Base-by-base conservation (phyloP, 257 asterid genomes). In the Gardenia jasminoides region DNA sequence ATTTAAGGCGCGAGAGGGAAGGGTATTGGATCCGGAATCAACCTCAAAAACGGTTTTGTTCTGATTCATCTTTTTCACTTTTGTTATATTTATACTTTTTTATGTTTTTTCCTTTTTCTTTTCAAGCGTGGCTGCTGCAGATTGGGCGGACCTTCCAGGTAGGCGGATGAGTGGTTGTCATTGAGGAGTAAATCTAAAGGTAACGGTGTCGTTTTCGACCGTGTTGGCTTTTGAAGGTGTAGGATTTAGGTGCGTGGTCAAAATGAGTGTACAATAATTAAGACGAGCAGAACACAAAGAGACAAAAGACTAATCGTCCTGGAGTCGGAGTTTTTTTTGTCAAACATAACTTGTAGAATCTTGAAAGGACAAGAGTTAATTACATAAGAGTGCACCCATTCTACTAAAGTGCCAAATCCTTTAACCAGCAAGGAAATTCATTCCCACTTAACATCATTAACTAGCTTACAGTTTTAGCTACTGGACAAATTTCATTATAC, bases 241-340 rank as follows among this genome's bases (percentile, higher is more conserved):
- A 20, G 6, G 17, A 46, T 20, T 80, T 52, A 26, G 80, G 78
- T 72, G 76, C 9, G 59, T 62, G 72, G 86, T 83, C 81, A 82
- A 82, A 77, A 75, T 26, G 39, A 11, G 68, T 16, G 62, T 72
- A 2, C 77, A 39, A 44, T 58, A 15, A 41, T 19, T 26, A 7
- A 28, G 11, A 50, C 31, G 72, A 67, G 70, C 3, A 11, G 12
- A 13, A 24, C 16, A 26, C 13, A 28, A 64, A 26, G 50, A 46
- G 56, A 7, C 48, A 39, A 39, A 39, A 16, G 26, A 16, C 50
- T 19, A 56, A 43, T 70, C 71, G 6, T 1, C 46, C 4, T 36
- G 5, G 0, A 12, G 9, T 69, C 54, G 26, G 62, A 54, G 9
- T 52, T 52, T 6, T 2, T 52, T 52, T n/a, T n/a, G n/a, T n/a